Evolutionary conservation across 306 rosid genomes (phyloP).

Genomic region (Quillaja saponaria): DNA sequence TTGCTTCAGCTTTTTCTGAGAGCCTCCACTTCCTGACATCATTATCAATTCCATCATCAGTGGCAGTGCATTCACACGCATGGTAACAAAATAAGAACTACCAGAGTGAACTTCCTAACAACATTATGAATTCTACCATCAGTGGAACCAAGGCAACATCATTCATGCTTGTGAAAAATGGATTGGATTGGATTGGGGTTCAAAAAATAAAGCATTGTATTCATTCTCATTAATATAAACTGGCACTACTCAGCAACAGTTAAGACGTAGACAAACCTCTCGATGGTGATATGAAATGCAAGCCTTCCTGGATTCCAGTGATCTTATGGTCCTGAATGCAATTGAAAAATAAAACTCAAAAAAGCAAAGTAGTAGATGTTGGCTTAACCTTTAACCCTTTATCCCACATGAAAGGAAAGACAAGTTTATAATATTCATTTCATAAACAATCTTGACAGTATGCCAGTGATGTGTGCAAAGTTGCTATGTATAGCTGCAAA

Average conservation of each 20-base stretch:
- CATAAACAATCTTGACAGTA: background rate
- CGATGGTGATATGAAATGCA: conserved; percentile 21
- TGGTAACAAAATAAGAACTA: background rate
- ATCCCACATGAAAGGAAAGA: conserved; percentile 15
- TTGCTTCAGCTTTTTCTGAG: conserved; percentile 25
- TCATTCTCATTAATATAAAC: background rate
- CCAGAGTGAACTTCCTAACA: too few species aligned
- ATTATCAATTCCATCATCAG: conserved; percentile 11
- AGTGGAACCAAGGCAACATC: conserved; percentile 7
- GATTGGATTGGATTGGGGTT: background rate
- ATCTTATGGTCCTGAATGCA: conserved; percentile 51
- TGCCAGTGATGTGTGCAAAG: background rate
- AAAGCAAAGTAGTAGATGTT: background rate
- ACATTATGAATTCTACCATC: background rate
- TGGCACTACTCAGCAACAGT: conserved; percentile 22
- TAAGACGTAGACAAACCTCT: conserved; percentile 34
- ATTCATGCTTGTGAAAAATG: conserved; percentile 4
- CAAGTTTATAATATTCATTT: background rate
- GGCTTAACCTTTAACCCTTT: conserved; percentile 9
- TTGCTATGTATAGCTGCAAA: background rate
- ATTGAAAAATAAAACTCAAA: conserved; percentile 22
- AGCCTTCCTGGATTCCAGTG: conserved; percentile 51
- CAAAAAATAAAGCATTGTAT: background rate
- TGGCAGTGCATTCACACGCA: background rate
- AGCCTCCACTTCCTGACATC: conserved; percentile 32